Percentiles rank a stretch among this genome's conserved stretches.
Conservation (phyloP, 176 grass and related monocot genomes). For the Zoysia pacifica region DNA sequence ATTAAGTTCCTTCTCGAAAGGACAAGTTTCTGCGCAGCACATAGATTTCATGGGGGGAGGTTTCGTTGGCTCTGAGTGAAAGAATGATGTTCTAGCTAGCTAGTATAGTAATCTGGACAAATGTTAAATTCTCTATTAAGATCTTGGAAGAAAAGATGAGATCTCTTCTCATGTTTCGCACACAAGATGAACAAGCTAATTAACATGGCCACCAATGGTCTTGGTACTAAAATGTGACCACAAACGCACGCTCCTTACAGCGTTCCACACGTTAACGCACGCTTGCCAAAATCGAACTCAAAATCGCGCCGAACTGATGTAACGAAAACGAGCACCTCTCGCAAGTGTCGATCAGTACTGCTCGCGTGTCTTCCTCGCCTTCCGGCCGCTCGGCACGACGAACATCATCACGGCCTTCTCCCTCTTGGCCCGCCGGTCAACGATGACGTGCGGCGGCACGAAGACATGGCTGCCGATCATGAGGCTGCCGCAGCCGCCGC, state of each 20-base stretch:
- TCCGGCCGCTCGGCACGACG: slow-evolving; percentile 21
- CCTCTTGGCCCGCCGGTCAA: slow-evolving; percentile 40
- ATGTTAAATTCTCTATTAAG: too few species aligned
- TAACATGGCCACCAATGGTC: background rate
- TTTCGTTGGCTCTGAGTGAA: too few species aligned
- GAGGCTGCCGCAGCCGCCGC: slow-evolving; percentile 26
- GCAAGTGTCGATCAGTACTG: background rate
- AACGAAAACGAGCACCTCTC: background rate
- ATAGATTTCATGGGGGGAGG: too few species aligned
- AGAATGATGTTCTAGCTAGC: too few species aligned
- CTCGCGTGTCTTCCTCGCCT: slow-evolving; percentile 11
- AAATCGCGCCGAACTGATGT: background rate
- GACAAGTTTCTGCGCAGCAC: too few species aligned
- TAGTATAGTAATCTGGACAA: background rate
- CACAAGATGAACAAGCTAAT: background rate
- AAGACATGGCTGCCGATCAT: slow-evolving; percentile 39
- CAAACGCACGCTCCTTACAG: background rate
- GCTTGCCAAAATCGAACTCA: slow-evolving; percentile 6
- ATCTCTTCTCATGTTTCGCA: background rate
- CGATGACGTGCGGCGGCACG: slow-evolving; percentile 47
- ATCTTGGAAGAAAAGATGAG: background rate
- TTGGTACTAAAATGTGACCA: slow-evolving; percentile 1
- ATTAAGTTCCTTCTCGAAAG: background rate
- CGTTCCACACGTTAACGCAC: slow-evolving; percentile 1
- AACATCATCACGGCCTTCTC: slow-evolving; percentile 35